Percentiles rank a stretch among this genome's conserved stretches.
Conservation (phyloP, 306 rosid species). For the Medicago lupulina region DNA sequence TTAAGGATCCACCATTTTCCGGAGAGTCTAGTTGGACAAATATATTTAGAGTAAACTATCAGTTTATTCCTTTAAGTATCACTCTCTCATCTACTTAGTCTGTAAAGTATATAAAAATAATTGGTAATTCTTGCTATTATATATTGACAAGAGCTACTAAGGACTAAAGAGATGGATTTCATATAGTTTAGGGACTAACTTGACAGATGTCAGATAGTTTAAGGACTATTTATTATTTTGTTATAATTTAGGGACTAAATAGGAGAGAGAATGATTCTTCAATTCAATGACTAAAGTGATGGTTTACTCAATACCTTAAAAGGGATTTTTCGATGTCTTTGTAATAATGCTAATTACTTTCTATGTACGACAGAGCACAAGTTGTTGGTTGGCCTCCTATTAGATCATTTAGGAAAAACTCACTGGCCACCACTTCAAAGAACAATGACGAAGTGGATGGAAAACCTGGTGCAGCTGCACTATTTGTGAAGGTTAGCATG, state of each 20-base stretch:
- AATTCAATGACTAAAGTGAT: neutral
- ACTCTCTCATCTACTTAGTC: no score
- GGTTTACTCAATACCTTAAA: neutral
- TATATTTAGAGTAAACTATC: neutral
- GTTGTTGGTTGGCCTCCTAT: conserved; percentile 98
- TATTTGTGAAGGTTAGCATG: conserved; percentile 93
- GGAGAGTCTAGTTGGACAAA: neutral
- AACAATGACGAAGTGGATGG: conserved; percentile 84
- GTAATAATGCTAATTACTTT: conserved; percentile 20
- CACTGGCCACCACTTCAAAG: conserved; percentile 73
- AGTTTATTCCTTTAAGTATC: neutral
- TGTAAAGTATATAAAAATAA: neutral
- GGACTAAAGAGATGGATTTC: neutral
- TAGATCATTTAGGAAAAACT: conserved; percentile 77
- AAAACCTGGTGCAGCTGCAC: conserved; percentile 71
- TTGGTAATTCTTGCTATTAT: neutral
- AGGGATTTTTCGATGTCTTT: neutral
- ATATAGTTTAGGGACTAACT: neutral
- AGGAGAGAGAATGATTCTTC: neutral
- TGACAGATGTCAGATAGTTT: neutral
- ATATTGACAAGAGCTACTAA: neutral
- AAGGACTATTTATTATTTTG: neutral
- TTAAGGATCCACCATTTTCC: neutral
- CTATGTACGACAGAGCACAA: conserved; percentile 68
- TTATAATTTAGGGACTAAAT: neutral